phyloP scores from a whole-genome alignment of 2,329 filamentous ascomycete genomes.

The Calonectria crousiana region DNA sequence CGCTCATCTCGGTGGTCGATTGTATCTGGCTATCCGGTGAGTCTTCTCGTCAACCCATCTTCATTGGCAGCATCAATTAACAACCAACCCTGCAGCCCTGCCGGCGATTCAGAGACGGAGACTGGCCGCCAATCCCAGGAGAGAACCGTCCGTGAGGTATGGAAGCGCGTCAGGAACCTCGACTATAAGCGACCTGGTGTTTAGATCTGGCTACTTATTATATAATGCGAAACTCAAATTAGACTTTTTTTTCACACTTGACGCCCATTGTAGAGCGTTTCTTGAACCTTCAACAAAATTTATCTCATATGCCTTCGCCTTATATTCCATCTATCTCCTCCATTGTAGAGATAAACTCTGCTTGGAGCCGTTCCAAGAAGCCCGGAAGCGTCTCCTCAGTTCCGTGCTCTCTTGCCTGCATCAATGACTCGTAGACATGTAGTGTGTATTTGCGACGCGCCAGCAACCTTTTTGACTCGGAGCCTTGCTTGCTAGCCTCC shows the following conservation, averaged over 20 bases:
- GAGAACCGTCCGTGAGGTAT: conserved; percentile 77
- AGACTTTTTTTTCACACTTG: not conserved
- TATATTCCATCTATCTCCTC: conserved; percentile 66
- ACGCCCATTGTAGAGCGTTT: not conserved
- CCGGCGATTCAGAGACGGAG: conserved; percentile 71
- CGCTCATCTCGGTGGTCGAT: conserved; percentile 72
- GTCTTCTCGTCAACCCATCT: conserved; percentile 26
- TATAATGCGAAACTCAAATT: conserved; percentile 9
- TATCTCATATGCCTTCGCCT: not conserved
- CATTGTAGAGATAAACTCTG: conserved; percentile 82
- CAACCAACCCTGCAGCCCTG: conserved; percentile 62
- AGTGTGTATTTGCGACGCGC: conserved; percentile 80
- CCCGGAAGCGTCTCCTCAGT: conserved; percentile 69
- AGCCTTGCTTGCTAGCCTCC: conserved; percentile 69
- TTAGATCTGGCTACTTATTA: conserved; percentile 16
- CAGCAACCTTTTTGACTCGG: conserved; percentile 68
- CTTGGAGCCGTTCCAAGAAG: conserved; percentile 62
- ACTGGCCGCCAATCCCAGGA: conserved; percentile 77
- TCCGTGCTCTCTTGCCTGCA: conserved; percentile 73
- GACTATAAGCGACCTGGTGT: conserved; percentile 75
- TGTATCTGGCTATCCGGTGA: conserved; percentile 78
- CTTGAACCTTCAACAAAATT: not conserved
- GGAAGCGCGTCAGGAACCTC: conserved; percentile 74
- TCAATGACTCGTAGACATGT: conserved; percentile 77
- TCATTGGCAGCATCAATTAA: conserved; percentile 17